Base-by-base conservation (phyloP, 805 yeast species). In the Clavispora carvajalis region DNA sequence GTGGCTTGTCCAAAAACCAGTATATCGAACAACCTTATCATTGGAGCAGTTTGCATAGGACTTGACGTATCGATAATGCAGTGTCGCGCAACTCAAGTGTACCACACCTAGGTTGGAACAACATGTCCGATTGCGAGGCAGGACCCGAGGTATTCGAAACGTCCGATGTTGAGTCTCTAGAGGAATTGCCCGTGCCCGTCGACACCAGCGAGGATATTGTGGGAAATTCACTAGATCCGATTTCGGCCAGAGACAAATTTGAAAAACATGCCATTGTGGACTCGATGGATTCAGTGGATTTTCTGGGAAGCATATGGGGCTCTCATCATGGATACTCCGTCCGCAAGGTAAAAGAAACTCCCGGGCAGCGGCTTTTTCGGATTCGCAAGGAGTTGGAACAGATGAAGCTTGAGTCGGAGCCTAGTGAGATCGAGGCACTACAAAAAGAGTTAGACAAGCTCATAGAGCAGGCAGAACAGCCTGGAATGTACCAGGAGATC, bases 111-210 rank as follows among this genome's bases (percentile, higher is more conserved):
- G 9, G 13, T 3, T 12, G 4, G 9, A 8, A 15, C 19, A 28
- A 10, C 31, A 28, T 28, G 31, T 16, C 19, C 5, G 31, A 28
- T 28, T 11, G 7, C n/a, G 50, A 39, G 16, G 29, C 24, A 9
- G 53, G 49, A 3, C 53, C 49, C 3, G 73, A 65, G 23, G 63
- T 73, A 2, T 73, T 60, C 44, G 77, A 73, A 51, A 70, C 77
- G 1, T 74, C 76, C 3, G 77, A 73, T 41, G 53, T 65, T 3
- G 68, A 68, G 36, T 65, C 65, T 19, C 63, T 59, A 5, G 51
- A 53, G 28, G 51, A 48, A 17, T 22, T 49, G 22, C 30, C 38
- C 9, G 11, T 39, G n/a, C 16, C 41, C 5, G 38, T 42, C 13
- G 44, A 21, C 12, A 23, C 24, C 3, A 7, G 22, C 11, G 22